Conservation (phyloP, 2,329 filamentous ascomycete genomes). For the Aspergillus sp. region DNA sequence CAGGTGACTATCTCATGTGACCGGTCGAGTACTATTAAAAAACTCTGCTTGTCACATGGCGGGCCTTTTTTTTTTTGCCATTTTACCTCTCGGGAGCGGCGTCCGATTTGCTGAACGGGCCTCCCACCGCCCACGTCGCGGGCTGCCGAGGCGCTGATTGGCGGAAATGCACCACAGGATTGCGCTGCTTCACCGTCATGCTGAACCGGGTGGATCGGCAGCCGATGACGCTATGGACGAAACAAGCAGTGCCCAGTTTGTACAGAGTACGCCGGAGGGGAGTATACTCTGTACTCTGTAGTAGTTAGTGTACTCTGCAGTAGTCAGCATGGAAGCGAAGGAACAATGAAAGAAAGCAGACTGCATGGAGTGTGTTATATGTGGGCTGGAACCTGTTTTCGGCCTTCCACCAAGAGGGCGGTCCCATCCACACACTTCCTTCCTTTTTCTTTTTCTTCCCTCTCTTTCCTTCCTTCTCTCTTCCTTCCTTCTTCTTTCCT, state of each 20-base stretch:
- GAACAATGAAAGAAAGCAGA: too few species aligned
- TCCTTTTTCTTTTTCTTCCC: slow-evolving; percentile 1
- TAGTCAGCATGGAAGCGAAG: too few species aligned
- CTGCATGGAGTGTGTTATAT: too few species aligned
- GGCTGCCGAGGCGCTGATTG: slow-evolving; percentile 21
- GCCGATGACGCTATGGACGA: neutral
- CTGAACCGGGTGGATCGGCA: slow-evolving; percentile 10
- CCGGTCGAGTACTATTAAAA: slow-evolving; percentile 4
- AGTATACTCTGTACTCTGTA: too few species aligned
- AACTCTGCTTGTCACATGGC: slow-evolving; percentile 27
- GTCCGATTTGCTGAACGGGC: slow-evolving; percentile 8
- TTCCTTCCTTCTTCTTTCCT: neutral
- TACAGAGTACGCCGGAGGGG: too few species aligned
- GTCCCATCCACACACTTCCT: neutral
- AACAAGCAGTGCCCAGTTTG: too few species aligned
- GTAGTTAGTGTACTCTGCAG: too few species aligned
- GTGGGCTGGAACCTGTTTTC: too few species aligned
- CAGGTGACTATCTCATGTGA: neutral
- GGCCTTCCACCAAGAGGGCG: too few species aligned
- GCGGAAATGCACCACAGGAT: slow-evolving; percentile 11
- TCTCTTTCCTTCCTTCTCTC: slow-evolving; percentile 1
- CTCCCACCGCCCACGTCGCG: slow-evolving; percentile 8
- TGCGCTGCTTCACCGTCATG: slow-evolving; percentile 17
- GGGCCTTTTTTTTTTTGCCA: neutral
- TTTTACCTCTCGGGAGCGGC: slow-evolving; percentile 10